phyloP scores from a whole-genome alignment of 345 rosid genomes.

The Heritiera fomes region DNA sequence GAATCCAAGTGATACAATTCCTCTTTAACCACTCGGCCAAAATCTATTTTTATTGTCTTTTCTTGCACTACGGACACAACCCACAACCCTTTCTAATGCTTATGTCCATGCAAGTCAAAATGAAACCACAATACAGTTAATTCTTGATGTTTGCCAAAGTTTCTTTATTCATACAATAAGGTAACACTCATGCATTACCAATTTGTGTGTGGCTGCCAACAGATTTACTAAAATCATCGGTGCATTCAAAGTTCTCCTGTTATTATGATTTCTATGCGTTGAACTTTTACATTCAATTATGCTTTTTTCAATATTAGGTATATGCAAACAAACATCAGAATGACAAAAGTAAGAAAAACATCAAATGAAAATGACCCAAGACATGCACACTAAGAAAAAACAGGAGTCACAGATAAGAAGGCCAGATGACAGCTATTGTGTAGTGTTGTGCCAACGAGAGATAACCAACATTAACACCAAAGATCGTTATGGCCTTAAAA shows the following conservation, averaged over 20 bases:
- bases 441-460: neutral
- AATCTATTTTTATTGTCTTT: neutral
- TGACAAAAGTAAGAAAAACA: neutral
- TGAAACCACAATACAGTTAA: neutral
- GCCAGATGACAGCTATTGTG: constrained; percentile 11
- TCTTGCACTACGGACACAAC: neutral
- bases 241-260: neutral
- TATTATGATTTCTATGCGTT: neutral
- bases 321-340: neutral
- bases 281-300: neutral
- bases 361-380: neutral
- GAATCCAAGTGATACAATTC: too few species aligned
- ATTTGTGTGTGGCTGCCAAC: neutral
- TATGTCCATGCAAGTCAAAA: constrained; percentile 18
- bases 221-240: neutral
- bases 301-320: neutral
- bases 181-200: neutral
- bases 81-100: constrained; percentile 5
- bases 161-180: neutral
- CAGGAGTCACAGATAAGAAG: constrained; percentile 7
- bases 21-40: too few species aligned
- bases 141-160: neutral
- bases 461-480: neutral
- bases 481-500: neutral
- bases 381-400: neutral